Evolutionary conservation across 208 protist genomes (phyloP), one percentile per base, ranked within the genome.

Genomic region (Herpetomonas samuelpessoai): DNA sequence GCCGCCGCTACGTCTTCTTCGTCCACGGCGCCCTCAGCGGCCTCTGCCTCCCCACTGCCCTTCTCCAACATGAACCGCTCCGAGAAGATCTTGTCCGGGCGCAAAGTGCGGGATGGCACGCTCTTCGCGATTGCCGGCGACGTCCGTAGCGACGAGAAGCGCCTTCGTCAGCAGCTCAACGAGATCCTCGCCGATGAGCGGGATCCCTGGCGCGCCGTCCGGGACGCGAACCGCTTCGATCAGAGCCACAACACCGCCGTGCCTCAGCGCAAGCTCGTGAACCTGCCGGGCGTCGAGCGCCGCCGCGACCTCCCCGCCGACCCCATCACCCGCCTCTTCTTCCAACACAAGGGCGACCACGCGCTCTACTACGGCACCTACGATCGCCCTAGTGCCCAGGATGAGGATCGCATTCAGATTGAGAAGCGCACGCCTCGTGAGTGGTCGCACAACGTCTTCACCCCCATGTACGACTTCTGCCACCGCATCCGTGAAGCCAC

Each of bases 331-430:
- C 79, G 91, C 2, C 79, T 96, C 50, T 96, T 96, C 77, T 96
- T 96, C 62, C 91, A 96, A 69, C 87, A 93, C 74, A 87, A 94
- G 65, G 91, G 91, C 21, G 87, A 96, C 31, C 79, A 93, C 65
- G 91, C 91, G 65, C 74, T 96, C 16, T 94, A 96, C 75, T 92
- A 96, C 69, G 86, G 87, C 67, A 92, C 71, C 47, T 96, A 92
- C 63, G 91, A 92, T 39, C 26, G 44, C n/a, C 85, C 87, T 22
- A 90, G 82, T 48, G 46, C 29, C 12, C 81, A 81, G 58, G 91
- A 96, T 51, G 62, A 76, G 47, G 91, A 96, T 56, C 86, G 91
- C 38, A 62, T 93, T 19, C 84, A 92, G 69, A 76, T 96, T 19
- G 91, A 88, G 68, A 90, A 86, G 62, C 84, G 91, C 38, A 74